Percentiles rank a stretch among this genome's conserved stretches.
These are phyloP conservation scores for Trametes sanguinea DNA, from an alignment of 768 basidiomycete genomes.

Conservation along the genomic window DNA sequence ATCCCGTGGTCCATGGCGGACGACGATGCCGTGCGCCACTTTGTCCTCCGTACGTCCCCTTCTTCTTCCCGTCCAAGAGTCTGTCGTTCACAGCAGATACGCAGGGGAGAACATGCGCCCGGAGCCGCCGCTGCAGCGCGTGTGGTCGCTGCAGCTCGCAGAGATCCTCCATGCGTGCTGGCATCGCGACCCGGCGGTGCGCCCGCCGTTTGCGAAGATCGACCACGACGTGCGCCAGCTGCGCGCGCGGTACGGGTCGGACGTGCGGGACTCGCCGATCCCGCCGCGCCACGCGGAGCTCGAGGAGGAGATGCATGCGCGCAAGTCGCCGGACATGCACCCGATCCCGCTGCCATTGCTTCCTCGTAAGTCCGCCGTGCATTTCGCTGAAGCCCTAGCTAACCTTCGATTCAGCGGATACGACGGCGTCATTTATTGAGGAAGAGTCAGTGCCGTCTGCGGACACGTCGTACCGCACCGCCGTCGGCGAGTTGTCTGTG, in stretches of 20 bases:
- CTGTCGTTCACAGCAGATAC: background rate
- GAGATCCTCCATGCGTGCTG: conserved; percentile 62
- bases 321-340: conserved; percentile 33
- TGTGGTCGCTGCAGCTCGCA: conserved; percentile 23
- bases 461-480: conserved; percentile 26
- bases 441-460: conserved; percentile 20
- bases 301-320: conserved; percentile 20
- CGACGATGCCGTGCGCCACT: conserved; percentile 34
- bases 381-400: background rate
- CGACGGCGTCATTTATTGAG: conserved; percentile 21
- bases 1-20: conserved; percentile 36
- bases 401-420: conserved; percentile 17
- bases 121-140: conserved; percentile 24
- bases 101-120: conserved; percentile 28
- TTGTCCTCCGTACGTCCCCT: conserved; percentile 23
- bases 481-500: conserved; percentile 12
- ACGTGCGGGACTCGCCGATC: conserved; percentile 37
- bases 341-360: conserved; percentile 25
- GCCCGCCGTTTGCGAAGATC: conserved; percentile 56
- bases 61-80: background rate
- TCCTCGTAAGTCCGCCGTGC: conserved; percentile 18
- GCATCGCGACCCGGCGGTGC: conserved; percentile 50
- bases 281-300: conserved; percentile 29
- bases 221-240: conserved; percentile 48
- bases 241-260: conserved; percentile 41